A percentile compares a stretch with the other conserved stretches of the same genome.
phyloP scores from a whole-genome alignment of 2,329 filamentous ascomycete species.

The Aspergillus ochraceus region DNA sequence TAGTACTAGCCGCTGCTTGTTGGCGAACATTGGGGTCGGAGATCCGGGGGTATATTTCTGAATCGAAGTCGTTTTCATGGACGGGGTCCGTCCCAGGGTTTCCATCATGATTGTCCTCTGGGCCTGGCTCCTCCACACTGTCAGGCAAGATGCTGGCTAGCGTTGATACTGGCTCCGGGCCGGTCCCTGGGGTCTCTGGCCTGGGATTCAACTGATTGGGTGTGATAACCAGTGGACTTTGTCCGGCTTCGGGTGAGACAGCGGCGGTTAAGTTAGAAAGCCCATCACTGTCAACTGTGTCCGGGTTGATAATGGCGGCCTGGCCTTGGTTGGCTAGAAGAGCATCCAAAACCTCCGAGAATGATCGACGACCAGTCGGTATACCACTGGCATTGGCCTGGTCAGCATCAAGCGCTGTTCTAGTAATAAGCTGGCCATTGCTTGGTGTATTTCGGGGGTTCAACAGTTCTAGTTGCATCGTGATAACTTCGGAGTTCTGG shows the following conservation, averaged over 20 bases:
- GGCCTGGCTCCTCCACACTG: conserved; percentile 30
- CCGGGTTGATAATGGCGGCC: conserved; percentile 14
- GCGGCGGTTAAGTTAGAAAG: conserved; percentile 23
- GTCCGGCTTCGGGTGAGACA: conserved; percentile 16
- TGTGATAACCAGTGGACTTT: conserved; percentile 7
- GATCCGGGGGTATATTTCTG: conserved; percentile 17
- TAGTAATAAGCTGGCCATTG: conserved; percentile 17
- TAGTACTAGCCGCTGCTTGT: conserved; percentile 8
- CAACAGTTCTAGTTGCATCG: conserved; percentile 45
- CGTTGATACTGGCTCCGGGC: conserved; percentile 8
- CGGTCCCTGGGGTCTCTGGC: conserved; percentile 10
- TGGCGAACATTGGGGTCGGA: conserved; percentile 19
- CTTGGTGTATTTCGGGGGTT: conserved; percentile 30
- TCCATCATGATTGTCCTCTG: conserved; percentile 20
- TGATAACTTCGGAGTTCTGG: conserved; percentile 45
- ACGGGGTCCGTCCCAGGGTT: conserved; percentile 12
- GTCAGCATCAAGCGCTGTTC: conserved; percentile 14
- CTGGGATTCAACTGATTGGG: conserved; percentile 5
- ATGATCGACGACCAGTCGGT: conserved; percentile 26
- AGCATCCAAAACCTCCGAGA: conserved; percentile 38
- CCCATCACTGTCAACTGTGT: conserved; percentile 23
- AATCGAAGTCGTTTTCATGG: conserved; percentile 15
- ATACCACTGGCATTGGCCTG: conserved; percentile 13
- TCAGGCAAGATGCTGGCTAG: conserved; percentile 31
- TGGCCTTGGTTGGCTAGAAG: conserved; percentile 32